phyloP scores from a whole-genome alignment of 108 stramenopile genomes.

The Pseudonitzschia delicatissima region DNA sequence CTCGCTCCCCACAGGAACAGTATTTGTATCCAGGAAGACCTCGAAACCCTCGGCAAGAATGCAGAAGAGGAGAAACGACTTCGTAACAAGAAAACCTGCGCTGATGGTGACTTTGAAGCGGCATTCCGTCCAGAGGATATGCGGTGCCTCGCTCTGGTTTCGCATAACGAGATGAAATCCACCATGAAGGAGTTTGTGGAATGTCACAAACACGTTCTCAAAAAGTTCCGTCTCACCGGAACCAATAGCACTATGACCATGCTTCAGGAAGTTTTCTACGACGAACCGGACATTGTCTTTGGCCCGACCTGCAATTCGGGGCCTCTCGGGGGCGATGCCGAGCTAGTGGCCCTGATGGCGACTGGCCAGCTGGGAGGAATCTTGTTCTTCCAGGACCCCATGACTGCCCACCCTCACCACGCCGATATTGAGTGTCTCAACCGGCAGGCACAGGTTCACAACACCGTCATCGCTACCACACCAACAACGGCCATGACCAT shows the following conservation, averaged over 20 bases:
- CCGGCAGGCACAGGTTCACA: constrained; percentile 23
- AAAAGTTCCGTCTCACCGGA: constrained; percentile 34
- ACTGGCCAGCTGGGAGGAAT: constrained; percentile 30
- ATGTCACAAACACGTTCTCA: constrained; percentile 18
- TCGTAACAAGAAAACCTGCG: background rate
- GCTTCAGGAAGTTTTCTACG: constrained; percentile 13
- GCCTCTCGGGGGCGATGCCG: constrained; percentile 39
- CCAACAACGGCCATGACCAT: constrained; percentile 27
- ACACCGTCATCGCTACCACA: constrained; percentile 25
- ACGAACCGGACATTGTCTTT: constrained; percentile 20
- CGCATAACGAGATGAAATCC: constrained; percentile 40
- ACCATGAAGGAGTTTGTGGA: constrained; percentile 36
- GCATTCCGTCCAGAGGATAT: constrained; percentile 24
- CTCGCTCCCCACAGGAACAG: background rate
- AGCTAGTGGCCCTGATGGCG: constrained; percentile 31
- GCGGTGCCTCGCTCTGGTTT: constrained; percentile 29
- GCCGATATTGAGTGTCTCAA: constrained; percentile 35
- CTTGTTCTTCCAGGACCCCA: constrained; percentile 37
- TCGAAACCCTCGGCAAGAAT: background rate
- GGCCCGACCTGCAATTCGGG: constrained; percentile 31
- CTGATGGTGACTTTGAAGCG: constrained; percentile 18
- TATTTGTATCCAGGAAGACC: background rate
- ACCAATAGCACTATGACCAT: constrained; percentile 35
- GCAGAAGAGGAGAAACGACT: background rate
- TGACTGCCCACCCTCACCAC: constrained; percentile 34